A percentile compares a stretch with the other conserved stretches of the same genome.
Conservation (phyloP, 768 basidiomycete species). For the Tremella fuciformis region DNA sequence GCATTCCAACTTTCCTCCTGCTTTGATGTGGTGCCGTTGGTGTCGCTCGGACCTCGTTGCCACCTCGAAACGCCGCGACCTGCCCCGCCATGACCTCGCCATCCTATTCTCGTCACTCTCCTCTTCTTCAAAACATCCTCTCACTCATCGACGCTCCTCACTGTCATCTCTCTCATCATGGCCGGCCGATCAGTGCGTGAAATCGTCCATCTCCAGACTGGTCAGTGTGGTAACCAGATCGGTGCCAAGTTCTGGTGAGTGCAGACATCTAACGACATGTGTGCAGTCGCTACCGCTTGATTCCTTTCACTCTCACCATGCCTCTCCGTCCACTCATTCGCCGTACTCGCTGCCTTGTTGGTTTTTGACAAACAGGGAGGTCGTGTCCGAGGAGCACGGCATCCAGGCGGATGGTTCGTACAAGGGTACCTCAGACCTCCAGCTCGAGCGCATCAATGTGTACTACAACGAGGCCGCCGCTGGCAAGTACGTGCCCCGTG, state of each 20-base stretch:
- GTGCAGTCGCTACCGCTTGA: neutral
- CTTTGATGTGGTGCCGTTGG: neutral
- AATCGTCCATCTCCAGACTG: conserved; percentile 99
- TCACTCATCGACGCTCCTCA: neutral
- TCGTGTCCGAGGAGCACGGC: conserved; percentile 96
- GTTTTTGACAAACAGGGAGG: conserved; percentile 66
- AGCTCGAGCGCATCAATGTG: conserved; percentile 89
- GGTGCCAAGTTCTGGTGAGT: conserved; percentile 60
- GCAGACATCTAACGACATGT: conserved; percentile 1
- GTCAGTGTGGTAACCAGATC: conserved; percentile 99
- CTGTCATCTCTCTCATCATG: conserved; percentile 9
- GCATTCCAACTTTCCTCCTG: neutral
- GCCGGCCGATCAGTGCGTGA: conserved; percentile 59
- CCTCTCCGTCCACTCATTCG: neutral
- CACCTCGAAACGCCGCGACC: neutral
- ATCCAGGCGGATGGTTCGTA: conserved; percentile 88
- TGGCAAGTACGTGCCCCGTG: conserved; percentile 97
- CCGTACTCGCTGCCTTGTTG: too few relatives aligned
- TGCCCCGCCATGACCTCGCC: too few relatives aligned
- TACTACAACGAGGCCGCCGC: conserved; percentile 96
- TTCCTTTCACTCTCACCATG: neutral
- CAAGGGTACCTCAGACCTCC: conserved; percentile 89
- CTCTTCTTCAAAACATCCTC: neutral
- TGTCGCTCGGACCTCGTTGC: neutral
- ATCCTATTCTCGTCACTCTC: neutral